Percentiles rank a stretch among this genome's conserved stretches.
Conservation (phyloP, 2,329 filamentous ascomycete genomes). For the Colletotrichum cuscutae region DNA sequence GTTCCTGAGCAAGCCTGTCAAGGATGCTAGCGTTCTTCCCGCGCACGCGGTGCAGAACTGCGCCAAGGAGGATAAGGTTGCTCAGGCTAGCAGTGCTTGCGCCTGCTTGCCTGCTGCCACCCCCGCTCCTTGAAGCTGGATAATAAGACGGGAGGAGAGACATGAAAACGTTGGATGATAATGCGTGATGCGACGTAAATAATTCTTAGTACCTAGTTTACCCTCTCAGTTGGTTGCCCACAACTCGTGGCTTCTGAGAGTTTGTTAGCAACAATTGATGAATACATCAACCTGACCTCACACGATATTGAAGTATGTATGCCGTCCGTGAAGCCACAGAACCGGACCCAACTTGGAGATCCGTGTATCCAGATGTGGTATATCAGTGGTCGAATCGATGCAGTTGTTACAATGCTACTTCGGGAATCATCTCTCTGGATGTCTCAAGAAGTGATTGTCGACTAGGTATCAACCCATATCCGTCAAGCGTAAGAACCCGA, state of each 20-base stretch:
- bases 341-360: no score
- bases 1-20: conserved; percentile 34
- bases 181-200: not conserved
- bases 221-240: conserved; percentile 10
- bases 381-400: no score
- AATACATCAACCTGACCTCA: not conserved
- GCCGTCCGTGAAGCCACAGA: no score
- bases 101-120: conserved; percentile 39
- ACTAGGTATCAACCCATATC: no score
- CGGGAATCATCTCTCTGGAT: no score
- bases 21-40: conserved; percentile 36
- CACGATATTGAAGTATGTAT: no score
- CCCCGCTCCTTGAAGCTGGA: conserved; percentile 14
- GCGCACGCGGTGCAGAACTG: conserved; percentile 37
- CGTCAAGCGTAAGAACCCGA: no score
- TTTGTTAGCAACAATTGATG: conserved; percentile 4
- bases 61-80: conserved; percentile 36
- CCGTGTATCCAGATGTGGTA: no score
- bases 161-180: not conserved
- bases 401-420: no score
- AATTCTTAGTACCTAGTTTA: conserved; percentile 12
- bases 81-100: conserved; percentile 38
- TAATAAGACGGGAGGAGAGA: no score
- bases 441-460: no score
- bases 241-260: not conserved